phyloP scores from a whole-genome alignment of 495 filamentous ascomycete genomes.

The Staphylotrichum longicolle region DNA sequence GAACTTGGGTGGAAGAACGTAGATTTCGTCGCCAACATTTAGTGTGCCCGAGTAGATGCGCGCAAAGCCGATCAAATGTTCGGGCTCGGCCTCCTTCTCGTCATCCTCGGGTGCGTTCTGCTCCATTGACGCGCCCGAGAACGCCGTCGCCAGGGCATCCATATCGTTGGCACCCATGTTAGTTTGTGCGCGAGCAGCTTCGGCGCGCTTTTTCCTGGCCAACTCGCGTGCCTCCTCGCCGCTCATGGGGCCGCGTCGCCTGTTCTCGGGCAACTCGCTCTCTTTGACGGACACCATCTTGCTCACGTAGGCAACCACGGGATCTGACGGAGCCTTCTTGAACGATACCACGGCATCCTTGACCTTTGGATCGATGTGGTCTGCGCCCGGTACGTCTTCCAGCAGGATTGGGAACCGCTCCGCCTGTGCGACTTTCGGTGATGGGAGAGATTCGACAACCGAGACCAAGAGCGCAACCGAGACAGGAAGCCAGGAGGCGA shows the following conservation, averaged over 20 bases:
- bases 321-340: slow-evolving; percentile 62
- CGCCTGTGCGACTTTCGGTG: slow-evolving; percentile 80
- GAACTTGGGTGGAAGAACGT: slow-evolving; percentile 90
- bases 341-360: slow-evolving; percentile 80
- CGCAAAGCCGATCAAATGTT: slow-evolving; percentile 93
- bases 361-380: slow-evolving; percentile 63
- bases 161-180: slow-evolving; percentile 27
- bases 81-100: slow-evolving; percentile 63
- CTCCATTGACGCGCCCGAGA: slow-evolving; percentile 46
- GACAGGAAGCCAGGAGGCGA: slow-evolving; percentile 86
- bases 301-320: slow-evolving; percentile 92
- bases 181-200: slow-evolving; percentile 72
- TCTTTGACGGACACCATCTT: slow-evolving; percentile 97
- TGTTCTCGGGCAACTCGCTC: slow-evolving; percentile 82
- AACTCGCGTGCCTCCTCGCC: slow-evolving; percentile 87
- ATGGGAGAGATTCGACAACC: slow-evolving; percentile 87
- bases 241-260: slow-evolving; percentile 69
- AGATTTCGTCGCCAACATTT: slow-evolving; percentile 84
- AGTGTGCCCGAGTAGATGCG: slow-evolving; percentile 88
- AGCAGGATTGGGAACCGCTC: slow-evolving; percentile 75
- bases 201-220: slow-evolving; percentile 82
- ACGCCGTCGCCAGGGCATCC: slow-evolving; percentile 33
- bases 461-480: slow-evolving; percentile 92
- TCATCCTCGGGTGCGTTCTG: slow-evolving; percentile 50
- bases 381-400: slow-evolving; percentile 73